Conservation (phyloP, 495 filamentous ascomycete species). For the Hyaloscypha bicolor region DNA sequence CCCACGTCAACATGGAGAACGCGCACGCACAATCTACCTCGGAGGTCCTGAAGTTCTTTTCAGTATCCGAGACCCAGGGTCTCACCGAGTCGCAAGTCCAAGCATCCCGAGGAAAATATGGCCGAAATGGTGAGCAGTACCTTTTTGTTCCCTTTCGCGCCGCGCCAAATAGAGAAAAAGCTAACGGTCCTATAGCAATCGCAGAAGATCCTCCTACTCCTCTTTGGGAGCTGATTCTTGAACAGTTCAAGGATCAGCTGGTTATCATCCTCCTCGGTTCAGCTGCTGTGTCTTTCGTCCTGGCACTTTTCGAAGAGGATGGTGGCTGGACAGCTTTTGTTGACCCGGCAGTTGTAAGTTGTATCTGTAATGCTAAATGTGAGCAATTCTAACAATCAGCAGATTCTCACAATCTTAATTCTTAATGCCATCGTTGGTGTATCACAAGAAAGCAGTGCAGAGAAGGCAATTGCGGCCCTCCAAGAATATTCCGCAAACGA, state of each 20-base stretch:
- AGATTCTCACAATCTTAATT: slow-evolving; percentile 97
- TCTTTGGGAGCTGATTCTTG: slow-evolving; percentile 91
- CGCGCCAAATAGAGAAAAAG: slow-evolving; percentile 19
- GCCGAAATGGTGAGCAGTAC: slow-evolving; percentile 75
- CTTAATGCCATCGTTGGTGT: slow-evolving; percentile 97
- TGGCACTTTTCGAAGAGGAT: slow-evolving; percentile 91
- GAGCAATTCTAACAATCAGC: slow-evolving; percentile 14
- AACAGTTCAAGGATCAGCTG: slow-evolving; percentile 99
- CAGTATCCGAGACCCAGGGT: slow-evolving; percentile 66
- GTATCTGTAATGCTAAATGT: not conserved
- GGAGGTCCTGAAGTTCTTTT: slow-evolving; percentile 72
- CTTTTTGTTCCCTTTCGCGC: slow-evolving; percentile 17
- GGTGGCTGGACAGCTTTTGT: slow-evolving; percentile 98
- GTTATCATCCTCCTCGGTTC: slow-evolving; percentile 94
- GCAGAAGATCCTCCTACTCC: slow-evolving; percentile 97
- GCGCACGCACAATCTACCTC: slow-evolving; percentile 70
- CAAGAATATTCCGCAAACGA: slow-evolving; percentile 99
- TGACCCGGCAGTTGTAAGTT: slow-evolving; percentile 86
- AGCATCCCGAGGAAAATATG: slow-evolving; percentile 66
- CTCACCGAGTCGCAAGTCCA: slow-evolving; percentile 71
- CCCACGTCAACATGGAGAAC: slow-evolving; percentile 66
- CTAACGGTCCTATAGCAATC: slow-evolving; percentile 62
- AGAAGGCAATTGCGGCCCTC: slow-evolving; percentile 97
- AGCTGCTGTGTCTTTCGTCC: slow-evolving; percentile 89
- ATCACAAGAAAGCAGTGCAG: slow-evolving; percentile 96